Base-by-base conservation (phyloP, 192 early-diverging fungal genomes). In the Coemansia sp. region DNA sequence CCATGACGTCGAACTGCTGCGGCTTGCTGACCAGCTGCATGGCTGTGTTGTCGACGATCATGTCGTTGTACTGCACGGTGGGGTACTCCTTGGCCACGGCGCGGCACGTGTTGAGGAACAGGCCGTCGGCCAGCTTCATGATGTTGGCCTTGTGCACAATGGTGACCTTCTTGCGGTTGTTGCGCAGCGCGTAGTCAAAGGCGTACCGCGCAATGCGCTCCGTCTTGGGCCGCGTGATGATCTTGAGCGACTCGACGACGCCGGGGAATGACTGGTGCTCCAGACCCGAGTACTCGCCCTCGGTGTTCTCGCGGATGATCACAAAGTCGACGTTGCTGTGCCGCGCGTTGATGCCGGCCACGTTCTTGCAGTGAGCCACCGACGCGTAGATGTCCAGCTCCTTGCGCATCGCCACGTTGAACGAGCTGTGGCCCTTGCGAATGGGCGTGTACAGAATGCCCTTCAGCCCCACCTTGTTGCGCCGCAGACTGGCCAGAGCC, bases 81-180 rank as follows among this genome's bases (percentile, higher is more conserved):
- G 93, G 89, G 85, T 99, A 98, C 83, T 92, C 88, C 84, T 98
- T 92, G 74, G 95, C 90, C 36, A 99, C 90, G n/a, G 95, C 92
- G 64, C 96, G 94, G 87, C 95, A 98, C 51, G 91, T 93, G 74
- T 94, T 92, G 66, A 99, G 87, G 90, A 99, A 99, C 65, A 99
- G 90, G 71, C 97, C 97, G 81, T 99, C 97, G 58, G 92, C 95
- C 58, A 96, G 88, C 88, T 99, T 99, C 97, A 99, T 99, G 85
- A 99, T 99, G 87, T 99, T 99, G 84, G 97, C 97, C 89, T 99
- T 99, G 91, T 99, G 97, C 68, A 99, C 94, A 71, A 90, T 90
- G 12, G 97, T 99, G 61, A 99, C 96, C 89, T 93, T 96, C 91
- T 99, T 98, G 67, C 97, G 90, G 80, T 88, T 88, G 87, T 98